These are phyloP conservation scores for Neurospora sp. DNA, from an alignment of 495 filamentous ascomycete genomes.

Conservation along the genomic window DNA sequence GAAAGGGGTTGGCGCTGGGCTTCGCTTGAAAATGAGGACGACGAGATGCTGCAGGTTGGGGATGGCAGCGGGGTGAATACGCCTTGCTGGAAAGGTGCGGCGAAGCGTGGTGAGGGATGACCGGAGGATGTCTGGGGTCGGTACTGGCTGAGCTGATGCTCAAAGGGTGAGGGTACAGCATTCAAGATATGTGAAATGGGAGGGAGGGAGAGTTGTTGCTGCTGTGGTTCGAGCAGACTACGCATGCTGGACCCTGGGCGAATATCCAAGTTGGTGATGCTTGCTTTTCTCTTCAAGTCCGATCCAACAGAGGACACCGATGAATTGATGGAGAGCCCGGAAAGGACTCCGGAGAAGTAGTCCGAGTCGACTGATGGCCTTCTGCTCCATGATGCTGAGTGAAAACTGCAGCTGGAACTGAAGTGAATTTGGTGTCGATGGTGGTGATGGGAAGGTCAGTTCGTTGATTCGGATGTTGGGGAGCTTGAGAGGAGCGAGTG, in stretches of 20 bases:
- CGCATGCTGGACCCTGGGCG: not conserved
- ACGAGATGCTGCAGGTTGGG: not conserved
- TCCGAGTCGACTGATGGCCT: not conserved
- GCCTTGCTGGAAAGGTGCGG: not conserved
- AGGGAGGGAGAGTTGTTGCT: not conserved
- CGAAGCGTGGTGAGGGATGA: not conserved
- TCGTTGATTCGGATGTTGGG: not conserved
- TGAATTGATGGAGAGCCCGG: not conserved
- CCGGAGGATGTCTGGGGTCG: not conserved
- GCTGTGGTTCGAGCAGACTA: not conserved
- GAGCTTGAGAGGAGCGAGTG: not conserved
- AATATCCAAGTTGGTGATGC: not conserved
- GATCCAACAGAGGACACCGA: not conserved
- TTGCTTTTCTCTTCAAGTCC: not conserved
- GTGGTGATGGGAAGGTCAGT: not conserved
- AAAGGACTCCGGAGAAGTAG: not conserved
- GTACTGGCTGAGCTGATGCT: not conserved
- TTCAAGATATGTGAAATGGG: constrained; percentile 9
- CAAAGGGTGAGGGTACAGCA: not conserved
- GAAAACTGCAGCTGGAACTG: not conserved
- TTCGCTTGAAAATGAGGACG: not conserved
- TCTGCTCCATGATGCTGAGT: not conserved
- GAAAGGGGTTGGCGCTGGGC: not conserved
- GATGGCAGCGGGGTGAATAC: not conserved
- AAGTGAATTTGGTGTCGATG: not conserved